Conservation (phyloP, 1,284 basidiomycete species). For the Cutaneotrichosporon dermatis region DNA sequence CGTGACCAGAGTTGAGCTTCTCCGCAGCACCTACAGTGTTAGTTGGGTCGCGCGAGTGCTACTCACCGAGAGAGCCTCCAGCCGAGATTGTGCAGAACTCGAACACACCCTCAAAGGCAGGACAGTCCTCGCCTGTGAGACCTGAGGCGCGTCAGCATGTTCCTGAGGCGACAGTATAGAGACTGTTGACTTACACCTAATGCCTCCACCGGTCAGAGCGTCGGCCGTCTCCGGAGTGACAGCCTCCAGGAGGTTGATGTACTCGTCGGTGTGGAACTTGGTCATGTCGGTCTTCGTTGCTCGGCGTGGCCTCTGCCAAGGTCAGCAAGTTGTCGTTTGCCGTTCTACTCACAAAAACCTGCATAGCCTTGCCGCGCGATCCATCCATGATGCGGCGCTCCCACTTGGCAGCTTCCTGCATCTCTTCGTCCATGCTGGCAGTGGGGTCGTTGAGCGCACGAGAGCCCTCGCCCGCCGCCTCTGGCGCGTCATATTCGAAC, state of each 20-base stretch:
- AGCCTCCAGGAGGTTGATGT: slow-evolving; percentile 80
- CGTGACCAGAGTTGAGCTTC: slow-evolving; percentile 69
- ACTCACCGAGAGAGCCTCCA: slow-evolving; percentile 72
- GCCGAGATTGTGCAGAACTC: slow-evolving; percentile 97
- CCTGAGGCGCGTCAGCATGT: slow-evolving; percentile 52
- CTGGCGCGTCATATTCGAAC: slow-evolving; percentile 25
- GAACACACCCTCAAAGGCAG: slow-evolving; percentile 91
- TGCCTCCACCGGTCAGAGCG: slow-evolving; percentile 75
- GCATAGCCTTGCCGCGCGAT: slow-evolving; percentile 60
- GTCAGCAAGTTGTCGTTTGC: neutral
- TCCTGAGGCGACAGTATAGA: neutral
- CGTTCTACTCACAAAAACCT: slow-evolving; percentile 67
- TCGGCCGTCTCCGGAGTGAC: slow-evolving; percentile 85
- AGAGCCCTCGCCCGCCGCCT: slow-evolving; percentile 26
- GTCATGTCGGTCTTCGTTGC: slow-evolving; percentile 81
- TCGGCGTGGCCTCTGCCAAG: slow-evolving; percentile 65
- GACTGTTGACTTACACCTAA: slow-evolving; percentile 62
- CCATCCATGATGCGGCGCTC: slow-evolving; percentile 33
- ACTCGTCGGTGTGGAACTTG: slow-evolving; percentile 95
- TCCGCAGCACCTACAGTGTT: slow-evolving; percentile 66
- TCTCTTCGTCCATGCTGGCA: slow-evolving; percentile 16
- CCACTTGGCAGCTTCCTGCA: slow-evolving; percentile 27
- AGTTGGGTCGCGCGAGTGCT: neutral
- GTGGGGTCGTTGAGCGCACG: slow-evolving; percentile 28
- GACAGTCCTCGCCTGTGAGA: slow-evolving; percentile 90